Evolutionary conservation across 164 flowering plant genomes (phyloP).

Genomic region (Magnolia sinica): DNA sequence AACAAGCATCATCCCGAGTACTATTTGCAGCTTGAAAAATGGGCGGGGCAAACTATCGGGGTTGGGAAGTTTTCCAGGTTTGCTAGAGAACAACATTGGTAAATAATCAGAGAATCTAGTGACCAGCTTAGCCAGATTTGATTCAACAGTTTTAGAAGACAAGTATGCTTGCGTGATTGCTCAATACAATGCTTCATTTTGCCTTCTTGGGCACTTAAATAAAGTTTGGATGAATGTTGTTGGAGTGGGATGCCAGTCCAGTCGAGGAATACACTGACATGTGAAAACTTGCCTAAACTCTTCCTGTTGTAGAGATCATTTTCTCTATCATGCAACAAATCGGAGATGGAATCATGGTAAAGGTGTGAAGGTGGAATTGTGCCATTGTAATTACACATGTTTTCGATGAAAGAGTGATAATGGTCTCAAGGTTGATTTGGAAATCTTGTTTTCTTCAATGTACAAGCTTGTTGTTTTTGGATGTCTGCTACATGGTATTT

Average conservation of each 20-base stretch:
- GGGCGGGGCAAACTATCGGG: no score
- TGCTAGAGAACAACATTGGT: slow-evolving; percentile 52
- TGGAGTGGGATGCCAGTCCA: slow-evolving; percentile 21
- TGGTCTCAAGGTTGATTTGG: neutral
- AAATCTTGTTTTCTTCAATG: neutral
- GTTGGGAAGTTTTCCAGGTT: slow-evolving; percentile 73
- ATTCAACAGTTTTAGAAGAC: slow-evolving; percentile 42
- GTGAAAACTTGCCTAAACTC: neutral
- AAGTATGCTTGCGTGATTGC: slow-evolving; percentile 65
- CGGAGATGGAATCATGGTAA: neutral
- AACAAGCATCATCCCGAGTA: slow-evolving; percentile 68
- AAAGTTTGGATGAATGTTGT: slow-evolving; percentile 77
- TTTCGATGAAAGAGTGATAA: neutral
- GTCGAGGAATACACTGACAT: neutral
- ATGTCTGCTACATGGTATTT: neutral
- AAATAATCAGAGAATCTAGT: slow-evolving; percentile 65
- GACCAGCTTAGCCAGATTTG: slow-evolving; percentile 55
- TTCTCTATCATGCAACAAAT: neutral
- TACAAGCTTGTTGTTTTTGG: neutral
- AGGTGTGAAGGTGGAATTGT: neutral
- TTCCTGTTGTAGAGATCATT: neutral
- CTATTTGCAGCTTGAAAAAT: slow-evolving; percentile 39
- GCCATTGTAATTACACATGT: neutral
- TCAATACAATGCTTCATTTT: slow-evolving; percentile 66
- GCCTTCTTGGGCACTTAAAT: slow-evolving; percentile 51